These are phyloP conservation scores for Penicillium ochrochloron DNA, from an alignment of 495 filamentous ascomycete genomes.

Conservation along the genomic window DNA sequence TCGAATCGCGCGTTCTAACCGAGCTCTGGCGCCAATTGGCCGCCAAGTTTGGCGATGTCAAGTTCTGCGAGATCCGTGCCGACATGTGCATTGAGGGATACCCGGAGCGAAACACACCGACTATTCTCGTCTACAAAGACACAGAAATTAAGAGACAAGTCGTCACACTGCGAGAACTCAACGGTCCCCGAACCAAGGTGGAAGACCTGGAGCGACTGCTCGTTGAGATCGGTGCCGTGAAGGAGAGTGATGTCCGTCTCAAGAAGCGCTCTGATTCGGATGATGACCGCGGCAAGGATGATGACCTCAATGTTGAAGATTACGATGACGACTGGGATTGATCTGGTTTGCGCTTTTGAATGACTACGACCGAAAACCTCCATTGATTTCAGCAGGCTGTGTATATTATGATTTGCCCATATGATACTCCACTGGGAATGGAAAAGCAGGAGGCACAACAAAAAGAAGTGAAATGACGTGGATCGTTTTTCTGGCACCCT, in stretches of 20 bases:
- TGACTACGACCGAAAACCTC: conserved; percentile 17
- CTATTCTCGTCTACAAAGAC: conserved; percentile 88
- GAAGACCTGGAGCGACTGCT: conserved; percentile 74
- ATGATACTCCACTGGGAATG: conserved; percentile 6
- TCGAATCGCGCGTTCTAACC: conserved; percentile 78
- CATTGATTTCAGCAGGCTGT: conserved; percentile 23
- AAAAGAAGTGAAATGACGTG: conserved; percentile 9
- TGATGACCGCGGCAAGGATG: conserved; percentile 55
- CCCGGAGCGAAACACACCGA: conserved; percentile 92
- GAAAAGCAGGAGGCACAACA: conserved; percentile 13
- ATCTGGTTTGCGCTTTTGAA: conserved; percentile 21
- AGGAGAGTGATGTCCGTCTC: conserved; percentile 76
- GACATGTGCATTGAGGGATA: conserved; percentile 97
- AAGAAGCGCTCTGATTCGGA: conserved; percentile 63
- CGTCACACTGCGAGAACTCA: conserved; percentile 80
- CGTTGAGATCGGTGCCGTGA: conserved; percentile 79
- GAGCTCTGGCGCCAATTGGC: conserved; percentile 90
- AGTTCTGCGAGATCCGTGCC: conserved; percentile 95
- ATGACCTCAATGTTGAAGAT: conserved; percentile 53
- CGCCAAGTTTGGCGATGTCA: conserved; percentile 83
- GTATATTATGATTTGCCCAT: conserved; percentile 26
- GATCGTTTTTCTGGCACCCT: not conserved
- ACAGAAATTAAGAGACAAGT: conserved; percentile 89
- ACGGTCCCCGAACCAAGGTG: conserved; percentile 69
- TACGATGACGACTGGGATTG: conserved; percentile 85